These are phyloP conservation scores for Novymonas esmeraldas DNA, from an alignment of 208 protist species.

Conservation along the genomic window DNA sequence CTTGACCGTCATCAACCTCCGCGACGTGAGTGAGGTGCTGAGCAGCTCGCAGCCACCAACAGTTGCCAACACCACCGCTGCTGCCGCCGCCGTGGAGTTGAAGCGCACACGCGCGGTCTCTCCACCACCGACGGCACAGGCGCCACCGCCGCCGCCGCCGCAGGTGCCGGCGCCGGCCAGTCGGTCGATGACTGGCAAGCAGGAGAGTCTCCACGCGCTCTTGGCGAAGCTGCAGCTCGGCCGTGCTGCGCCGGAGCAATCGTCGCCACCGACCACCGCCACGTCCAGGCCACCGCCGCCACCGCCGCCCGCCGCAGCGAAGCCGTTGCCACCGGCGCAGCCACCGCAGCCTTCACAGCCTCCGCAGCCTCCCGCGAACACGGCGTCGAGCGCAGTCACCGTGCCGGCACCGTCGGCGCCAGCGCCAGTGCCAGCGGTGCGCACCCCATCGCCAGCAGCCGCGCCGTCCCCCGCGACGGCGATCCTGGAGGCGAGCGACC, in stretches of 20 bases:
- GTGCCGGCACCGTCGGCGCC: neutral
- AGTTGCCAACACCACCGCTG: too few species aligned
- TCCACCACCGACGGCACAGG: constrained; percentile 1
- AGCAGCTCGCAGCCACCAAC: constrained; percentile 4
- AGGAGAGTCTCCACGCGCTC: constrained; percentile 37
- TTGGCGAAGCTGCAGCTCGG: constrained; percentile 41
- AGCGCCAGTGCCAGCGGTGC: neutral
- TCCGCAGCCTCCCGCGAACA: neutral
- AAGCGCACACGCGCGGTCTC: neutral
- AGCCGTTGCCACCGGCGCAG: neutral
- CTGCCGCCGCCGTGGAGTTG: neutral
- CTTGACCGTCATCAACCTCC: constrained; percentile 75
- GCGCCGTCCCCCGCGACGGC: neutral
- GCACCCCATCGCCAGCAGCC: neutral
- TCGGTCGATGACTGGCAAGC: constrained; percentile 21
- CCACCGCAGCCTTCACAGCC: neutral
- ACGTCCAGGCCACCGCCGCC: neutral
- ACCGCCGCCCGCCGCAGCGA: neutral
- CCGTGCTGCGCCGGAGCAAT: constrained; percentile 8
- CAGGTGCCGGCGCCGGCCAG: too few species aligned
- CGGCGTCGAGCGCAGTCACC: neutral
- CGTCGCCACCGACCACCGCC: neutral
- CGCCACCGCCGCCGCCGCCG: constrained; percentile 10
- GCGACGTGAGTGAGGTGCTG: constrained; percentile 52
- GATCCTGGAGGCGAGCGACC: constrained; percentile 13